Base-by-base conservation (phyloP, 2,329 filamentous ascomycete genomes). In the Colletotrichum kahawae region DNA sequence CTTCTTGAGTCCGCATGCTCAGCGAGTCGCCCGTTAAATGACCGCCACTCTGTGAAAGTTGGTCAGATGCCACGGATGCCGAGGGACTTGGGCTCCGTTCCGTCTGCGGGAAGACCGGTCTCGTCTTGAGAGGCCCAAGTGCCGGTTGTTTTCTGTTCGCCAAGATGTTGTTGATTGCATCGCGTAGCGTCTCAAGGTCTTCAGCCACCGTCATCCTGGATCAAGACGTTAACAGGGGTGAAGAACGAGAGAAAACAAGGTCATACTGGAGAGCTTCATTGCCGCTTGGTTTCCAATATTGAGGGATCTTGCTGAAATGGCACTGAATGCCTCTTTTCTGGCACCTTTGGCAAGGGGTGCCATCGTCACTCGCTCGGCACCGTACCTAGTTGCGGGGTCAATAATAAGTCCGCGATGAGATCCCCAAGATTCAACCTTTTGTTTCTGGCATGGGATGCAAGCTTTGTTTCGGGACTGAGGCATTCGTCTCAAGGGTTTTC, bases 401-500 rank as follows among this genome's bases (percentile, higher is more conserved):
- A n/a, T 7, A 51, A n/a, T 8, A 21, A 6, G 1, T 21, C 10
- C n/a, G 43, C n/a, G 43, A 12, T n/a, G 43, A 24, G 13, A 51
- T n/a, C 10, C 59, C 59, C 18, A 21, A 24, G 27, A 10, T 24
- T 34, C 31, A 34, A 62, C 59, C 59, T 62, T 62, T 36, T 62
- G 59, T n/a, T 62, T 62, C 59, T 62, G 59, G n/a, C 59, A 62
- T 34, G 59, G n/a, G 16, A 62, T 33, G 7, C 59, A 62, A 33
- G 59, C 59, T 34, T 62, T 62, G 29, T 33, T 62, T 7, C 59
- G 59, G n/a, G 59, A 34, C 13, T 62, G 59, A 62, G 59, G 59
- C 56, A 51, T 7, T 51, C 43, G 43, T 21, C 43, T 51, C 43
- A 51, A 12, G n/a, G 43, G n/a, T 51, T 51, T 51, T 13, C 10